Conservation (phyloP, 1,284 basidiomycete genomes). For the Cryptococcus sp. region DNA sequence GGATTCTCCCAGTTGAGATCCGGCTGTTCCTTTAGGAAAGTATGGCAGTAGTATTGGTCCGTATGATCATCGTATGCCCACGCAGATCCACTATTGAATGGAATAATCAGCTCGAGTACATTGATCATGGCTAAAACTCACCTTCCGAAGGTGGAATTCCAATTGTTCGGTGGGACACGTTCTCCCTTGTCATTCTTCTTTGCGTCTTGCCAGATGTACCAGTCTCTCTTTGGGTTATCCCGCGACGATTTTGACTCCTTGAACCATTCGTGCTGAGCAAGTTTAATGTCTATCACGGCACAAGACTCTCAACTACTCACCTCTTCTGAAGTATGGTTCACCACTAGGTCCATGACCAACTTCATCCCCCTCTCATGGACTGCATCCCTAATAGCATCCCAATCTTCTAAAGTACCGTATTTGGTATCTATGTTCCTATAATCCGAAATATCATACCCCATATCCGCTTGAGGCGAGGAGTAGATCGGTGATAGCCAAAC, state of each 20-base stretch:
- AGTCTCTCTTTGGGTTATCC: constrained; percentile 48
- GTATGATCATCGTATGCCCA: constrained; percentile 51
- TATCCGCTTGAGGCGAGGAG: constrained; percentile 36
- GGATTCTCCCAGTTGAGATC: constrained; percentile 49
- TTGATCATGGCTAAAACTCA: constrained; percentile 5
- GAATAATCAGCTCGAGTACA: too few relatives aligned
- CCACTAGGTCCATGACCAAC: constrained; percentile 50
- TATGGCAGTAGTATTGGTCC: constrained; percentile 50
- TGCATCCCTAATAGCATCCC: constrained; percentile 43
- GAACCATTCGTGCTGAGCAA: constrained; percentile 47
- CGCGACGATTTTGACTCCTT: constrained; percentile 43
- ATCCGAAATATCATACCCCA: constrained; percentile 44
- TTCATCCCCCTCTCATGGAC: constrained; percentile 46
- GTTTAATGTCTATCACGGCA: neutral
- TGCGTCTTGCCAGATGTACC: constrained; percentile 49
- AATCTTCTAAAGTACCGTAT: constrained; percentile 49
- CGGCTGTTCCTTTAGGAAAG: constrained; percentile 50
- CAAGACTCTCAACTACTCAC: constrained; percentile 4
- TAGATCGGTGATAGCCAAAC: constrained; percentile 47
- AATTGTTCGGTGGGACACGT: constrained; percentile 49
- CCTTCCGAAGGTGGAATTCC: constrained; percentile 47
- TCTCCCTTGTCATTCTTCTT: constrained; percentile 37
- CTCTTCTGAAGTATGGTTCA: constrained; percentile 49
- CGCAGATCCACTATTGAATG: constrained; percentile 18
- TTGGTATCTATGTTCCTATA: constrained; percentile 47